These are phyloP conservation scores for Arthrobotrys sinensis DNA, from an alignment of 2,329 filamentous ascomycete species.

Conservation along the genomic window DNA sequence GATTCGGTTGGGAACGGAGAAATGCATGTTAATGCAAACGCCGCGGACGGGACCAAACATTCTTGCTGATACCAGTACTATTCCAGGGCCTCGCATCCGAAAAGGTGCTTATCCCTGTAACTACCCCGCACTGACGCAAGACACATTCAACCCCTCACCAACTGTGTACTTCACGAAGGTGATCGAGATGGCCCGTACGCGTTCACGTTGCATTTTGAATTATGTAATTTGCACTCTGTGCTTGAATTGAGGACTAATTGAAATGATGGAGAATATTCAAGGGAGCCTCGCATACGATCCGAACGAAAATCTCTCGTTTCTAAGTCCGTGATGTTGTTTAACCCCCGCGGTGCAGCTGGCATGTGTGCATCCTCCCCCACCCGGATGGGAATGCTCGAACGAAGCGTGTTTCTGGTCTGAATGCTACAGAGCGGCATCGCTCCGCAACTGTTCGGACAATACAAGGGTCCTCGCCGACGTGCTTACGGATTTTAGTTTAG, in stretches of 20 bases:
- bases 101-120: conserved; percentile 18
- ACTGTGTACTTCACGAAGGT: not conserved
- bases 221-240: not conserved
- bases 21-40: conserved; percentile 3
- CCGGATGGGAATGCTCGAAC: conserved; percentile 15
- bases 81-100: conserved; percentile 26
- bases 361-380: conserved; percentile 6
- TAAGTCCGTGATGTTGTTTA: not conserved
- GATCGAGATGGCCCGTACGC: not conserved
- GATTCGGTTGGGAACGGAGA: conserved; percentile 22
- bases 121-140: conserved; percentile 35
- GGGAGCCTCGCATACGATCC: not conserved
- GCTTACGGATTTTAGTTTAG: conserved; percentile 19
- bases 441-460: conserved; percentile 3
- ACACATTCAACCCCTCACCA: conserved; percentile 21
- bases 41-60: conserved; percentile 17
- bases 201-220: conserved; percentile 5
- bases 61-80: not conserved
- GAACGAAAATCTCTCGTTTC: not conserved
- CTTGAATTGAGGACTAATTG: not conserved
- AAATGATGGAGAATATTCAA: not conserved
- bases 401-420: not conserved
- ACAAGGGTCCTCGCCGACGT: conserved; percentile 13
- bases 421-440: not conserved
- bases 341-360: conserved; percentile 13